Evolutionary conservation across 495 filamentous ascomycete species (phyloP), one percentile per base, ranked within the genome.

Genomic region (Monascus purpureus): DNA sequence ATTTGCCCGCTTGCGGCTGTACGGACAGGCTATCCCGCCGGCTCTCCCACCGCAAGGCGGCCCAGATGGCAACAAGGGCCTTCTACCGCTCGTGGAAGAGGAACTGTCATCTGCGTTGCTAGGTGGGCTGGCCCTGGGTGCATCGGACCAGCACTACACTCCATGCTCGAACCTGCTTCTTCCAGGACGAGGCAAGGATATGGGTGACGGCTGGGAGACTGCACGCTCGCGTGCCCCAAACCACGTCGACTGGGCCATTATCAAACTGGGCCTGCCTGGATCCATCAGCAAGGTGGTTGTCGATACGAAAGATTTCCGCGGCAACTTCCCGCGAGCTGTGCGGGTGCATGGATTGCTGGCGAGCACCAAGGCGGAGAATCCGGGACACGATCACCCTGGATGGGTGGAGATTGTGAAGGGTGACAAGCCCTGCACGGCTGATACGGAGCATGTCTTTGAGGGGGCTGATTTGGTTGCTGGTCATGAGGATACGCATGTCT

Each of bases 201-300:
- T 93, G 85, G 80, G 85, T 18, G 86, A 93, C 52, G 87, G 87
- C 2, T 95, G 87, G 86, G 86, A 95, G 57, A 95, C 86, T 8
- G 75, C 78, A 32, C 70, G 87, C 23, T 84, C 77, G 18, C 58
- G 87, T 15, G 73, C 66, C 14, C 72, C 73, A 42, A 78, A 70
- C 8, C 87, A 95, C 54, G 61, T 80, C 13, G 87, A 95, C 55
- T 93, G 87, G 86, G 68, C 77, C 7, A 75, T 93, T 38, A 66
- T 92, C 32, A 68, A 70, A 40, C 69, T 95, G 14, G 86, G 86
- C 5, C 67, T 75, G 1, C 63, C 69, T 11, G 85, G 82, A 0
- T 65, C 65, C 24, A 70, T 93, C 26, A 67, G 76, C 36, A 73
- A 70, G 43, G 57, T 93, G 15, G 52, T 92, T 3, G 74, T 93